Percentiles rank a stretch among this genome's conserved stretches.
phyloP scores from a whole-genome alignment of 2,329 filamentous ascomycete genomes.

The Claviceps citrina region DNA sequence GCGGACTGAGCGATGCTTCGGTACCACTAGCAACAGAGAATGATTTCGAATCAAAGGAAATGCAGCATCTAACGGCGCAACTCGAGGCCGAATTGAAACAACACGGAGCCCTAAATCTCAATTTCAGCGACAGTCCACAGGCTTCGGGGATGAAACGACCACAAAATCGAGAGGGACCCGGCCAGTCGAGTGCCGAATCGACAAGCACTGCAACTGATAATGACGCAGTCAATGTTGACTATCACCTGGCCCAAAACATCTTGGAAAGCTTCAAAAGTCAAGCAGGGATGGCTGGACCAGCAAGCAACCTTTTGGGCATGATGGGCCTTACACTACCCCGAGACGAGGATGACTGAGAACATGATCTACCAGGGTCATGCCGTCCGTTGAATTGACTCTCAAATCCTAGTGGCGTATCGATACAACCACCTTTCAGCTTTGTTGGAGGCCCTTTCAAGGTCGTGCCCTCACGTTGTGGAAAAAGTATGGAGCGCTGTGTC shows the following conservation, averaged over 20 bases:
- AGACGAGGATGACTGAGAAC: slow-evolving; percentile 47
- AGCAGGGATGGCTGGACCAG: slow-evolving; percentile 69
- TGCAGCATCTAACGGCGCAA: slow-evolving; percentile 47
- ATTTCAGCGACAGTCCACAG: slow-evolving; percentile 20
- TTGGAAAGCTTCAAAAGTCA: slow-evolving; percentile 88
- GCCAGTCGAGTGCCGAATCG: slow-evolving; percentile 8
- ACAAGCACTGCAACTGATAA: slow-evolving; percentile 36
- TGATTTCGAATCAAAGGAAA: not conserved
- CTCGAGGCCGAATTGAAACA: slow-evolving; percentile 53
- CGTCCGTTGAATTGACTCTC: too few species aligned
- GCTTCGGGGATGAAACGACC: not conserved
- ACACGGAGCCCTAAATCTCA: slow-evolving; percentile 23
- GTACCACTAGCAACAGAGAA: not conserved
- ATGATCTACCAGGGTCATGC: too few species aligned
- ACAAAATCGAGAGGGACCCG: slow-evolving; percentile 7
- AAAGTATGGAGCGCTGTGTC: too few species aligned
- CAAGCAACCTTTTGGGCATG: slow-evolving; percentile 71
- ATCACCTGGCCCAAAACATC: slow-evolving; percentile 78
- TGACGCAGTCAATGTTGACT: slow-evolving; percentile 60
- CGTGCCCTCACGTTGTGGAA: too few species aligned
- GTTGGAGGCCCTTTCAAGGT: too few species aligned
- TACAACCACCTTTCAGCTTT: too few species aligned
- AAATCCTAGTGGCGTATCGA: too few species aligned
- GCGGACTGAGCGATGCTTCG: not conserved
- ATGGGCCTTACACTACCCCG: slow-evolving; percentile 72